Base-by-base conservation (phyloP, 495 filamentous ascomycete genomes). In the Aspergillus hancockii region DNA sequence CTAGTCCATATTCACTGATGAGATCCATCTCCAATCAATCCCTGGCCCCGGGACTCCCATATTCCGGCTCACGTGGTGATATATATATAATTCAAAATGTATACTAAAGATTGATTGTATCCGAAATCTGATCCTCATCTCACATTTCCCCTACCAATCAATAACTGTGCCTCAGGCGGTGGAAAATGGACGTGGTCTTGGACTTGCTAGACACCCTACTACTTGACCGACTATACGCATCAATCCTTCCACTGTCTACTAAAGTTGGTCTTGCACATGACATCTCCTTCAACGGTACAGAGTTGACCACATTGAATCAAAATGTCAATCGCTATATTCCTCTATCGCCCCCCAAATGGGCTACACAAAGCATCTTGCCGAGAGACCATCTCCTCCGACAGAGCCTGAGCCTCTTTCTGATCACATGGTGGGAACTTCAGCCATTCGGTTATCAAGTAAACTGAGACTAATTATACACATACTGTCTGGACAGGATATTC, bases 101-200 rank as follows among this genome's bases (percentile, higher is more conserved):
- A 52, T 32, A 31, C 31, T 30, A 52, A 30, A 14, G 9, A 18
- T 6, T 8, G 16, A 8, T 32, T 31, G 43, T 4, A 10, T 23
- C 43, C 18, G 7, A 22, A 28, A 23, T n/a, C 19, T 14, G 6
- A 23, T 47, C 4, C 10, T n/a, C 25, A 3, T 32, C 19, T 31
- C 31, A 40, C 19, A 7, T 21, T 40, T 12, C 21, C n/a, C 31
- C 19, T 36, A 14, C 32, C 32, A 36, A 21, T 30, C 16, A 18
- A 8, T 40, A 7, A 52, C 2, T 22, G n/a, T 10, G 40, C 4
- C 45, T n/a, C 0, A 22, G 7, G 19, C 19, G 18, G 43, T 47
- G 43, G 49, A 63, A 72, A 58, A 96, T 96, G 92, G 92, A 96
- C 79, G 80, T 93, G 76, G 78, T 91, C 16, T 84, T 96, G 63